Conservation (phyloP, 2,329 filamentous ascomycete genomes). For the Eutypella sp. region DNA sequence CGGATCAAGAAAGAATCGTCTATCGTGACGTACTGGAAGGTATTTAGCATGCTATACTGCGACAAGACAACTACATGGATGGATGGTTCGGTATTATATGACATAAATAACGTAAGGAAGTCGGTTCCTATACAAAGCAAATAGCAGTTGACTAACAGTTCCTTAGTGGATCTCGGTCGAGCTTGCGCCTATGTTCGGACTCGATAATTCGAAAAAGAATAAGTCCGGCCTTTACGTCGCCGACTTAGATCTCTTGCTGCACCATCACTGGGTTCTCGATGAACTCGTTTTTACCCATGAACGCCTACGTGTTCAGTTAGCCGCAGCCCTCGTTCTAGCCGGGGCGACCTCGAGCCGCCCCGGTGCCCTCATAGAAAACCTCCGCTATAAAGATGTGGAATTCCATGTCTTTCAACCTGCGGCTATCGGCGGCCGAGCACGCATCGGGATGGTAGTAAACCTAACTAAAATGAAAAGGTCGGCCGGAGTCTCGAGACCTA, state of each 20-base stretch:
- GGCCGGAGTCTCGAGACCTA: background rate
- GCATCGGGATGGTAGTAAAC: background rate
- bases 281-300: background rate
- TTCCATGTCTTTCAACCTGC: background rate
- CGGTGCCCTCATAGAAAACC: background rate
- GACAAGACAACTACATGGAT: background rate
- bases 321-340: background rate
- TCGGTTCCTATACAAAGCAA: background rate
- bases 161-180: background rate
- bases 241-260: background rate
- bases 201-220: background rate
- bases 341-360: background rate
- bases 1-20: background rate
- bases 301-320: background rate
- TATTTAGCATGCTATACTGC: background rate
- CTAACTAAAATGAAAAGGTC: background rate
- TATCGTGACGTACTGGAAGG: background rate
- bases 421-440: background rate
- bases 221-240: background rate
- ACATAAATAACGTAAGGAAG: background rate
- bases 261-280: background rate
- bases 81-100: background rate
- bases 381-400: background rate
- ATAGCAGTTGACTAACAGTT: no score
- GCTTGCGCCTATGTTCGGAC: background rate